A percentile compares a stretch with the other conserved stretches of the same genome.
Conservation (phyloP, 78 protist genomes). For the Mantamonas sphyraenae region DNA sequence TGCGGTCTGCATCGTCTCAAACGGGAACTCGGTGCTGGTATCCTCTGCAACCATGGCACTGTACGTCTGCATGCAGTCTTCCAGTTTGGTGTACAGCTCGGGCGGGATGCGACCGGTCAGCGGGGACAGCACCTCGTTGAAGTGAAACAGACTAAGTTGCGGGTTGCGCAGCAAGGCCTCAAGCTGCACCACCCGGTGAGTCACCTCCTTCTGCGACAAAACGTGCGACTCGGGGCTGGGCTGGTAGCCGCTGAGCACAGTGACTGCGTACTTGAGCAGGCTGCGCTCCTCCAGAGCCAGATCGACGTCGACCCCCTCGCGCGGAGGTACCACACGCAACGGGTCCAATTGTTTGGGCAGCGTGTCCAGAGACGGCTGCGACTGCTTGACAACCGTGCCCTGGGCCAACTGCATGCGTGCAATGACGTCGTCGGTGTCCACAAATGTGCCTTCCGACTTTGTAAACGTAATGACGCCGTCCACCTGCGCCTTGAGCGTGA, state of each 20-base stretch:
- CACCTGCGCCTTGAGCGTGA: conserved; percentile 63
- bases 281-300: no score
- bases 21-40: neutral
- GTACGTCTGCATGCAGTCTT: conserved; percentile 14
- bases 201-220: no score
- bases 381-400: conserved; percentile 27
- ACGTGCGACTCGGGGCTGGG: no score
- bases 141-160: conserved; percentile 36
- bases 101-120: conserved; percentile 55
- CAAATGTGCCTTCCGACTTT: conserved; percentile 60
- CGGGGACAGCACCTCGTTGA: conserved; percentile 39
- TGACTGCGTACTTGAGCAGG: no score
- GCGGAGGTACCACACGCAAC: no score
- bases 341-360: neutral
- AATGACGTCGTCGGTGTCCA: conserved; percentile 79
- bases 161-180: no score
- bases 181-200: no score
- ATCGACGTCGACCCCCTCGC: no score
- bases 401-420: conserved; percentile 74
- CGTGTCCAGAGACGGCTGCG: conserved; percentile 5
- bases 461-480: conserved; percentile 50
- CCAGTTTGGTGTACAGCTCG: conserved; percentile 20
- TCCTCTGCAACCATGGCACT: no score
- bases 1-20: neutral
- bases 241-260: no score